phyloP scores from a whole-genome alignment of 2,329 filamentous ascomycete species.

The Phaeosphaeria sp. region DNA sequence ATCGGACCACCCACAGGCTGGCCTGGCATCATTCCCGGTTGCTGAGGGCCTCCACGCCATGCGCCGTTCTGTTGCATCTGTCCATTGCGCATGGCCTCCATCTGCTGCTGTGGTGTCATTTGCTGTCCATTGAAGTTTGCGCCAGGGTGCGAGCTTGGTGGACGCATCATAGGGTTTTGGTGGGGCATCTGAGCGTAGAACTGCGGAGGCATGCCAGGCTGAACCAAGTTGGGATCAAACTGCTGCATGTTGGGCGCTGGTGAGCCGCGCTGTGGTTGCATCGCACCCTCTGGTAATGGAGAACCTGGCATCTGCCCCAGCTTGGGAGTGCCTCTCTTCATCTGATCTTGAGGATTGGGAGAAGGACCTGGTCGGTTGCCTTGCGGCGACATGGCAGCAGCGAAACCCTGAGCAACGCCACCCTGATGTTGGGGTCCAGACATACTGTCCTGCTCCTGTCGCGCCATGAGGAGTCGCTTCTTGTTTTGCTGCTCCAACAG shows the following conservation, averaged over 20 bases:
- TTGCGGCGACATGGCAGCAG: constrained; percentile 71
- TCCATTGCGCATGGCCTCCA: constrained; percentile 50
- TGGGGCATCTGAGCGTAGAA: constrained; percentile 44
- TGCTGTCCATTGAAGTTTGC: constrained; percentile 66
- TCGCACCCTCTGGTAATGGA: constrained; percentile 72
- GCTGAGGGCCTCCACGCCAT: constrained; percentile 45
- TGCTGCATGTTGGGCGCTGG: constrained; percentile 60
- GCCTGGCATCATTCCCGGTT: constrained; percentile 62
- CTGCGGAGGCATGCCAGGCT: constrained; percentile 51
- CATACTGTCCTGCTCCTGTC: constrained; percentile 77
- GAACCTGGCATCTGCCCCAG: constrained; percentile 73
- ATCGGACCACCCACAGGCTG: constrained; percentile 61
- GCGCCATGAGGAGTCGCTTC: constrained; percentile 82
- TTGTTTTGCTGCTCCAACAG: constrained; percentile 87
- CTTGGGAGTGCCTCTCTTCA: constrained; percentile 79
- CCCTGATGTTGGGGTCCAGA: constrained; percentile 55
- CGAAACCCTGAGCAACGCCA: constrained; percentile 63
- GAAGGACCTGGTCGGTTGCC: constrained; percentile 73
- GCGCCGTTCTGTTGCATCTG: constrained; percentile 46
- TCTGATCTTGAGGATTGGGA: constrained; percentile 78
- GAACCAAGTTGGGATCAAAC: constrained; percentile 60
- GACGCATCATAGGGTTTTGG: constrained; percentile 61
- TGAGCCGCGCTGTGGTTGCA: constrained; percentile 67
- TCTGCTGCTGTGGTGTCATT: constrained; percentile 67
- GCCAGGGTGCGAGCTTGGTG: constrained; percentile 53